Conservation (phyloP, 768 basidiomycete species). For the Fistulinella prunicolor region DNA sequence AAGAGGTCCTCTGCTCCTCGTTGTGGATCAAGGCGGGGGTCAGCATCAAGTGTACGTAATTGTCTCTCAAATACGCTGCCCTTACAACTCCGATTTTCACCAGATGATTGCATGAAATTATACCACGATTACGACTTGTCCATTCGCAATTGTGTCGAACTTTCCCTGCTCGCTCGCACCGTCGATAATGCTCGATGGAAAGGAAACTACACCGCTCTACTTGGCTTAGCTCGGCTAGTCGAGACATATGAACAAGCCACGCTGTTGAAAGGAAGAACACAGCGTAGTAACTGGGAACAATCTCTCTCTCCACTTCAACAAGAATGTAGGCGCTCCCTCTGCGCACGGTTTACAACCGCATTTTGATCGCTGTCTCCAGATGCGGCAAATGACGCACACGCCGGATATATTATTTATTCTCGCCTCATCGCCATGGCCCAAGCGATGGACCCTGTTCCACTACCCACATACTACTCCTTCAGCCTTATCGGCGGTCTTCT, state of each 20-base stretch:
- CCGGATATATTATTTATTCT: slow-evolving; percentile 53
- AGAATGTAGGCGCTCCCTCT: slow-evolving; percentile 49
- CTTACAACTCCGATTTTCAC: slow-evolving; percentile 2
- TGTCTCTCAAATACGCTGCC: not conserved
- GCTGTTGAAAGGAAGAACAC: slow-evolving; percentile 58
- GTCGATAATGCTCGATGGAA: slow-evolving; percentile 74
- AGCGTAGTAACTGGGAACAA: slow-evolving; percentile 69
- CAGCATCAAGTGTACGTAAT: slow-evolving; percentile 59
- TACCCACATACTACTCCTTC: slow-evolving; percentile 53
- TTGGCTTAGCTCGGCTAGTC: slow-evolving; percentile 66
- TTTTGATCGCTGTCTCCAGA: slow-evolving; percentile 39
- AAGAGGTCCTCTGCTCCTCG: slow-evolving; percentile 49
- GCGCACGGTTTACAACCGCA: not conserved
- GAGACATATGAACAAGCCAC: slow-evolving; percentile 53
- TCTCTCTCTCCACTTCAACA: slow-evolving; percentile 44
- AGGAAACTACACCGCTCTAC: slow-evolving; percentile 55
- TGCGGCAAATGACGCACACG: slow-evolving; percentile 70
- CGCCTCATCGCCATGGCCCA: slow-evolving; percentile 44
- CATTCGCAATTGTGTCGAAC: slow-evolving; percentile 58
- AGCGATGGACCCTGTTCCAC: slow-evolving; percentile 32
- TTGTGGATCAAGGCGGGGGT: slow-evolving; percentile 68
- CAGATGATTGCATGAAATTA: slow-evolving; percentile 70
- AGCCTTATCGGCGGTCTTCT: slow-evolving; percentile 47
- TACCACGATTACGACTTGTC: slow-evolving; percentile 43
- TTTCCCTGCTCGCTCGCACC: slow-evolving; percentile 64